Conservation (phyloP, 352 stramenopile genomes). For the Aphanomyces invadans region DNA sequence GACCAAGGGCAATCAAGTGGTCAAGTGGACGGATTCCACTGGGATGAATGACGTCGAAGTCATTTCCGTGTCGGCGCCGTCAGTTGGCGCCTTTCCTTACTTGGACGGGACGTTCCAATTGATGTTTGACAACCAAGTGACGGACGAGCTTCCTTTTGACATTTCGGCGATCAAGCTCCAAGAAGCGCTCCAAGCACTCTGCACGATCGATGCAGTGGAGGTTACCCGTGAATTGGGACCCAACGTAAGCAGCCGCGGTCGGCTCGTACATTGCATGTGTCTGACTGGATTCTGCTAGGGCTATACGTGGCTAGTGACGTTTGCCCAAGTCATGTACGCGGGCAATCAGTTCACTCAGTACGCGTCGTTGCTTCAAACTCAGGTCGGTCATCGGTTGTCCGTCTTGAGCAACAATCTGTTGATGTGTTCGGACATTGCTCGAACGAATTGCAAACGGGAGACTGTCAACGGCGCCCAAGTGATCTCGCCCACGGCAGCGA, state of each 20-base stretch:
- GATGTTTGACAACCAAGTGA: conserved; percentile 82
- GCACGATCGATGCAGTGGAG: conserved; percentile 46
- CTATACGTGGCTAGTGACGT: conserved; percentile 74
- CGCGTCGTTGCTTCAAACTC: conserved; percentile 37
- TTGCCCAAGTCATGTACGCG: conserved; percentile 40
- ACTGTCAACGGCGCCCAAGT: conserved; percentile 30
- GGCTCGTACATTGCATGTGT: neutral
- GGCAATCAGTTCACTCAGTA: conserved; percentile 52
- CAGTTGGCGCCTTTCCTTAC: conserved; percentile 32
- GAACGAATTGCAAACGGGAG: conserved; percentile 33
- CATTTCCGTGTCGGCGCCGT: conserved; percentile 63
- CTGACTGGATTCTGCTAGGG: conserved; percentile 28
- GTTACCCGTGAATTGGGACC: conserved; percentile 50
- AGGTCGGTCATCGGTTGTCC: conserved; percentile 44
- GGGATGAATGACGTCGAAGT: conserved; percentile 52
- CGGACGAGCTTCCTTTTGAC: conserved; percentile 77
- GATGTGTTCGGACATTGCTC: conserved; percentile 41
- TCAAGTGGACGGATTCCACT: conserved; percentile 38
- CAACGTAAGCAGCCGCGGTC: conserved; percentile 27
- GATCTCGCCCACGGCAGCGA: conserved; percentile 37
- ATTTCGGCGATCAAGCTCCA: conserved; percentile 78
- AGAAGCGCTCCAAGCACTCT: conserved; percentile 36
- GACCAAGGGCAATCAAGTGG: conserved; percentile 42
- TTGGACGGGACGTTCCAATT: conserved; percentile 84
- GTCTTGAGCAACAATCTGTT: conserved; percentile 47